Percentiles rank a stretch among this genome's conserved stretches.
phyloP scores from a whole-genome alignment of 768 basidiomycete genomes.

The Collybia sp. region DNA sequence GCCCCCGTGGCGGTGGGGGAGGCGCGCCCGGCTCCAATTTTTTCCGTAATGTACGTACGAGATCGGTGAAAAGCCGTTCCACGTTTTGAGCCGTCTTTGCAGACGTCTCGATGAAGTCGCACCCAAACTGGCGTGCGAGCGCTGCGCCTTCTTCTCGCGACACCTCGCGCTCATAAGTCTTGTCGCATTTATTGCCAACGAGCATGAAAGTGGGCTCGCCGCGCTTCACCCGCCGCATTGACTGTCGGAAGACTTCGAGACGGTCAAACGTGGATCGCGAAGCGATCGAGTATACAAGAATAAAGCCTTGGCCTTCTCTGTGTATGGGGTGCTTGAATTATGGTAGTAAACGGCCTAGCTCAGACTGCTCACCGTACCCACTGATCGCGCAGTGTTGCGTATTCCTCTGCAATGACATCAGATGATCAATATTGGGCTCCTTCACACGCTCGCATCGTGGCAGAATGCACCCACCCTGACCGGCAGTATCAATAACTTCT shows the following conservation, averaged over 20 bases:
- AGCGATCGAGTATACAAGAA: slow-evolving; percentile 94
- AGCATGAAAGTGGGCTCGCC: slow-evolving; percentile 86
- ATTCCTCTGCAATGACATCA: slow-evolving; percentile 68
- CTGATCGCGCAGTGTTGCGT: slow-evolving; percentile 93
- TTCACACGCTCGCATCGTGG: neutral
- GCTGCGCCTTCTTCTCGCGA: slow-evolving; percentile 84
- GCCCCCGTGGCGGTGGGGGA: slow-evolving; percentile 31
- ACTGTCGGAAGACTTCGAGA: slow-evolving; percentile 85
- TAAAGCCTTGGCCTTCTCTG: slow-evolving; percentile 97
- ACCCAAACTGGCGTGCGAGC: slow-evolving; percentile 80
- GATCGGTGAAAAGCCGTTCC: slow-evolving; percentile 82
- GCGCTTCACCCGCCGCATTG: slow-evolving; percentile 86
- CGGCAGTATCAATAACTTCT: slow-evolving; percentile 96
- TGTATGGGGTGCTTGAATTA: slow-evolving; percentile 4
- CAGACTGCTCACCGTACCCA: slow-evolving; percentile 82
- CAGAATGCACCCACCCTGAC: slow-evolving; percentile 67
- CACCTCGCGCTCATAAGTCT: slow-evolving; percentile 87
- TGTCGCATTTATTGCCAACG: slow-evolving; percentile 95
- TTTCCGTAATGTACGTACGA: slow-evolving; percentile 79
- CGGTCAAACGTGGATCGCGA: slow-evolving; percentile 91
- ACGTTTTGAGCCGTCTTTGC: slow-evolving; percentile 94
- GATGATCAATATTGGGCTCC: slow-evolving; percentile 8
- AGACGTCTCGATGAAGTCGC: slow-evolving; percentile 95
- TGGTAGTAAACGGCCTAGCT: slow-evolving; percentile 6
- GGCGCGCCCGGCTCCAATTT: slow-evolving; percentile 55